Evolutionary conservation across 768 basidiomycete species (phyloP), one percentile per base, ranked within the genome.

Genomic region (Bullera alba): DNA sequence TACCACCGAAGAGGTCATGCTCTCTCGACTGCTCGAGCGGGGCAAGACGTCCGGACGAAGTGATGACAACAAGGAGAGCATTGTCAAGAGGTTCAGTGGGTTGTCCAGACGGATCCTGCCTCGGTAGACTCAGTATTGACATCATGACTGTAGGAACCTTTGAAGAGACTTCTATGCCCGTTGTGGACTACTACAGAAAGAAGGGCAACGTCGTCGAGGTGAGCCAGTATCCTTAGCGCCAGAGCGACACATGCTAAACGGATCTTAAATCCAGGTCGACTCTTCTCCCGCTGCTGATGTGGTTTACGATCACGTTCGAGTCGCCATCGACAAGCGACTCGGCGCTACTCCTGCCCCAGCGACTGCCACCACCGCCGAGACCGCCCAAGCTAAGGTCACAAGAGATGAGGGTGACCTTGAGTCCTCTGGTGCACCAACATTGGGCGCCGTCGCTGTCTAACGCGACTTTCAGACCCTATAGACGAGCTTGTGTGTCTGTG

Each of bases 41-140:
- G 85, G 84, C 22, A 85, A 96, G 78, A 97, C 92, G 0, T 88
- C 86, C 48, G 93, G 95, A 15, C 79, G 95, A 14, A 92, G 90
- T 64, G 95, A 99, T 63, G 95, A 99, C 70, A 99, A 99, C 68
- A 77, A 76, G 12, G 89, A 93, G 72, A 89, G 83, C 70, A 93
- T 99, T 74, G 85, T 80, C 75, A 99, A 97, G 75, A 86, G 95
- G n/a, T 96, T 97, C 77, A 76, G 91, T 86, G 68, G 17, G 84
- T 78, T 12, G 17, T 10, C 3, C 39, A 1, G n/a, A n/a, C n/a
- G n/a, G n/a, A n/a, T n/a, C n/a, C n/a, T n/a, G n/a, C n/a, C 25
- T 16, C 21, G 15, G 26, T 41, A 19, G 2, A 14, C 17, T 29
- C 15, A n/a, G 25, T n/a, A n/a, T n/a, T n/a, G n/a, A n/a, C n/a